phyloP scores from a whole-genome alignment of 1,139 yeast genomes.

The Zygosaccharomyces pseudobailii region DNA sequence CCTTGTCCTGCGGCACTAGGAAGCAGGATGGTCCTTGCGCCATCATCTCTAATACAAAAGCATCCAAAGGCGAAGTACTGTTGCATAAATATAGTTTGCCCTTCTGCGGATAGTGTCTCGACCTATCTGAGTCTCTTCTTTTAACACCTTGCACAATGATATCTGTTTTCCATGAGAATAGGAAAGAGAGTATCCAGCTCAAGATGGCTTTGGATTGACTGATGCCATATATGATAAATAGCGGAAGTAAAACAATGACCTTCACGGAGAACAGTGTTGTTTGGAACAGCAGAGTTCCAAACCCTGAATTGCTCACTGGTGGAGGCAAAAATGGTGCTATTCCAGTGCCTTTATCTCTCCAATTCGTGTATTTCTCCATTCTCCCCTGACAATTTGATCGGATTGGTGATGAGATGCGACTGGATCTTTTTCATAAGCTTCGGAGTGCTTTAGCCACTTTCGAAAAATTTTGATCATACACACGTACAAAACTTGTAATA shows the following conservation, averaged over 20 bases:
- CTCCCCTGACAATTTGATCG: not conserved
- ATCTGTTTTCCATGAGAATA: conserved; percentile 33
- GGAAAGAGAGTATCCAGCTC: conserved; percentile 19
- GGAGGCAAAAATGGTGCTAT: conserved; percentile 69
- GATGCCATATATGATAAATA: conserved; percentile 11
- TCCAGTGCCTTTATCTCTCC: conserved; percentile 81
- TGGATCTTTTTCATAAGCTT: not conserved
- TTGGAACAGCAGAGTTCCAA: conserved; percentile 15
- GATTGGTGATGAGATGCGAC: not conserved
- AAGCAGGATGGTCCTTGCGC: conserved; percentile 38
- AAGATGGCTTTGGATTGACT: conserved; percentile 14
- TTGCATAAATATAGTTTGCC: conserved; percentile 49
- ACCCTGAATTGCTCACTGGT: conserved; percentile 18
- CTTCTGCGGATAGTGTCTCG: conserved; percentile 38
- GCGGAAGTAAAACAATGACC: conserved; percentile 14
- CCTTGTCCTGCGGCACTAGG: conserved; percentile 45
- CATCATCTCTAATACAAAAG: conserved; percentile 36
- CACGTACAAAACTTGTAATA: not conserved
- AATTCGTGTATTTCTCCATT: conserved; percentile 72
- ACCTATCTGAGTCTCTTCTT: conserved; percentile 38
- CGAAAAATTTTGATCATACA: not conserved
- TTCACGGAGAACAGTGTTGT: conserved; percentile 22
- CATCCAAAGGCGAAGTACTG: conserved; percentile 53
- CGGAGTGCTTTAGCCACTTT: not conserved
- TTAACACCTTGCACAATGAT: conserved; percentile 50